Base-by-base conservation (phyloP, 106 monocot genomes). In the Dactylorhiza incarnata region DNA sequence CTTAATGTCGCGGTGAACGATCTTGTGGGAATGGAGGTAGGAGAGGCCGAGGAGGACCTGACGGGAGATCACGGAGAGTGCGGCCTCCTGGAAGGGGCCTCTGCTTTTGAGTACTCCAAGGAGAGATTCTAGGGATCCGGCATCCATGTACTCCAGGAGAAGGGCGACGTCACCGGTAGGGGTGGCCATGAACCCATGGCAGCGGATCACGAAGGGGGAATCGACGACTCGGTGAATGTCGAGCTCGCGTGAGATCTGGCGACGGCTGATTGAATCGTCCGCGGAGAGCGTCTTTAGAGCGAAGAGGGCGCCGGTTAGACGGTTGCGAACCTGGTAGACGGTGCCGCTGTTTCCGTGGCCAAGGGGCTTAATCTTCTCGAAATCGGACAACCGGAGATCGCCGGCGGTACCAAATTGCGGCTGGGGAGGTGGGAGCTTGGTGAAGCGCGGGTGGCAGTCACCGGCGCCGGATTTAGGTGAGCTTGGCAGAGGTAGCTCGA, bases 321-420 rank as follows among this genome's bases (percentile, higher is more conserved):
- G 86, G 84, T 85, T 88, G 14, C 81, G 82, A 20, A 90, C 94
- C 63, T 90, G 86, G 90, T 88, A 88, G 52, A 94, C 94, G 17
- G 72, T 88, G 22, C 94, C 94, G 5, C 88, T 88, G 77, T 90
- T 90, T 48, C 90, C 94, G 63, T 86, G 84, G 52, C 94, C 94
- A 45, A 94, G 83, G 43, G 88, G 83, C 4, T 52, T 62, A 54
- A 90, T 74, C 81, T 76, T 84, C 29, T 94, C 90, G 73, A 84
- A 85, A 72, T 94, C 90, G 16, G 83, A 81, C 20, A 86, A 54
- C 6, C 73, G 83, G 72, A 49, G 63, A 37, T 82, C 81, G 23
- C 59, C 22, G 49, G 16, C 9, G 19, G 2, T 29, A 1, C 29
- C 29, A 2, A 47, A 49, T 45, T 69, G 12, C 71, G 70, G 69